Conservation (phyloP, 2,329 filamentous ascomycete genomes). For the Lasiodiplodia theobromae region DNA sequence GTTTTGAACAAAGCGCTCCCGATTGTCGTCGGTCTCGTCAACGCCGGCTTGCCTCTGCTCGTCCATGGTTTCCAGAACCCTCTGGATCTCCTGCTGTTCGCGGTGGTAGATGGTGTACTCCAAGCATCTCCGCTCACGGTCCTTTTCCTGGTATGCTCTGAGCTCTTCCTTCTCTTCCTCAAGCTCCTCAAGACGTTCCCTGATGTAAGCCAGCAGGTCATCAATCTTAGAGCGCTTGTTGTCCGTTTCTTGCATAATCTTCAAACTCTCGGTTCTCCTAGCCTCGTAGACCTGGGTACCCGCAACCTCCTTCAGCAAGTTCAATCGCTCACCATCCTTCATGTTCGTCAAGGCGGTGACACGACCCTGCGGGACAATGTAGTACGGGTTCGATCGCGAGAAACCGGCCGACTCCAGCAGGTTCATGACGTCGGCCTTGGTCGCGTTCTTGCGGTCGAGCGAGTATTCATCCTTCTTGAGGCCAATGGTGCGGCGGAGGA, state of each 20-base stretch:
- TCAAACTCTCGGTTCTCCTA: slow-evolving; percentile 86
- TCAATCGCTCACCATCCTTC: slow-evolving; percentile 92
- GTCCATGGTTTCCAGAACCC: slow-evolving; percentile 82
- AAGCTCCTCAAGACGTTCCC: slow-evolving; percentile 84
- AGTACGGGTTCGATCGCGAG: slow-evolving; percentile 96
- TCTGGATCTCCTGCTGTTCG: slow-evolving; percentile 80
- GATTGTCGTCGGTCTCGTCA: slow-evolving; percentile 82
- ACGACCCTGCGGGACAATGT: slow-evolving; percentile 96
- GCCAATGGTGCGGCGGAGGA: slow-evolving; percentile 91
- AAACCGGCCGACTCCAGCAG: slow-evolving; percentile 95
- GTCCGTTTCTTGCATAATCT: slow-evolving; percentile 96
- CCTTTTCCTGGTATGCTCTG: slow-evolving; percentile 91
- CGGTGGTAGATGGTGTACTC: slow-evolving; percentile 95
- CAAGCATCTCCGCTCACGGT: slow-evolving; percentile 87
- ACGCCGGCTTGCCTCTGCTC: slow-evolving; percentile 80
- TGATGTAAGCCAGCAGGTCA: slow-evolving; percentile 88
- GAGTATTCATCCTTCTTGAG: slow-evolving; percentile 99
- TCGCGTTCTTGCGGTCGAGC: slow-evolving; percentile 94
- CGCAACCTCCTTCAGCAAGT: slow-evolving; percentile 94
- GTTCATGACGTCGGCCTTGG: slow-evolving; percentile 93
- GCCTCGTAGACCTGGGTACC: slow-evolving; percentile 97
- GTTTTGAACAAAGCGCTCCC: slow-evolving; percentile 75
- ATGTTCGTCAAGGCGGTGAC: slow-evolving; percentile 97
- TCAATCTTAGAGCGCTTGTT: slow-evolving; percentile 96
- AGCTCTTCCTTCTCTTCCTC: slow-evolving; percentile 98